Evolutionary conservation across 202 grass and related monocot genomes (phyloP).

Genomic region (Panicum virgatum): DNA sequence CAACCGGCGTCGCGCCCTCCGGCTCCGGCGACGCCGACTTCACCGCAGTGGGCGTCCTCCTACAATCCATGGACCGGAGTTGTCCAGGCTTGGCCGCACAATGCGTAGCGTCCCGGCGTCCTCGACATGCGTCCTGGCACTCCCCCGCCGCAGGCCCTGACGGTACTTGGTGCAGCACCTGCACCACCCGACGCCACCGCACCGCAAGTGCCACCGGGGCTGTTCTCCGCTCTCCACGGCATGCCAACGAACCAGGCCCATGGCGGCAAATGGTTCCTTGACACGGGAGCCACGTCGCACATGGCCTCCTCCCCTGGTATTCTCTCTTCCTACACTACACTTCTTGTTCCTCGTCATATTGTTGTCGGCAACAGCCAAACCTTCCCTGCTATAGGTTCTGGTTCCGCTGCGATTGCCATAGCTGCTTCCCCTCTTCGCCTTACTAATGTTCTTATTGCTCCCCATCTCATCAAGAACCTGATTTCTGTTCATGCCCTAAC

Average conservation of each 20-base stretch:
- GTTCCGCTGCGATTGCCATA: not conserved
- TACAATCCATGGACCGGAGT: not conserved
- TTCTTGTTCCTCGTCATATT: too few relatives aligned
- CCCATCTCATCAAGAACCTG: not conserved
- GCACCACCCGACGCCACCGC: too few relatives aligned
- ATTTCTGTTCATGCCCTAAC: not conserved
- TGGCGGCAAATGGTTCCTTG: not conserved
- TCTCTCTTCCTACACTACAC: too few relatives aligned
- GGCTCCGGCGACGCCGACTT: too few relatives aligned
- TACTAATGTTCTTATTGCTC: not conserved
- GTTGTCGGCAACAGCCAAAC: not conserved
- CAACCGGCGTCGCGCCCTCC: too few relatives aligned
- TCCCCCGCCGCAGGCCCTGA: not conserved
- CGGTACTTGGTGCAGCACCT: not conserved
- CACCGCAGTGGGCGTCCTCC: too few relatives aligned
- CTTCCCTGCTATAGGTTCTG: accelerated
- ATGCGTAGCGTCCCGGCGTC: not conserved
- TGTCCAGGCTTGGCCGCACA: not conserved
- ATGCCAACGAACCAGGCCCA: accelerated
- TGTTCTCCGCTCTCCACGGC: not conserved
- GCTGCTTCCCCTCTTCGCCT: not conserved
- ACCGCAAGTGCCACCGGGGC: not conserved
- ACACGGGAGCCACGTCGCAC: not conserved
- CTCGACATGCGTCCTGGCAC: not conserved
- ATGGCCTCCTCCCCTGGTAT: not conserved